Percentiles rank a stretch among this genome's conserved stretches.
phyloP scores from a whole-genome alignment of 331 rosid species.

The Malus hybrid region DNA sequence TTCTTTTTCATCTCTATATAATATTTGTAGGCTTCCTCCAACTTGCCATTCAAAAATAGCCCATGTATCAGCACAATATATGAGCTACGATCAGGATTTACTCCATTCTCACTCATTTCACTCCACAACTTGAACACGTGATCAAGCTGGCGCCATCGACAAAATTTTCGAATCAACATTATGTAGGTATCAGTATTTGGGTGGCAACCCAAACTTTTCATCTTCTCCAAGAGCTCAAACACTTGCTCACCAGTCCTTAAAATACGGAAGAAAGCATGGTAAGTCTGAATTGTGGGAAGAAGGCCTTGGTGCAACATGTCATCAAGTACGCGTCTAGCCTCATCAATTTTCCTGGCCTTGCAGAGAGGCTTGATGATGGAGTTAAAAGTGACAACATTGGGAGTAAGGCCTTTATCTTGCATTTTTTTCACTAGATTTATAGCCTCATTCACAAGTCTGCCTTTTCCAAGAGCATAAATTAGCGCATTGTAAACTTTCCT shows the following conservation, averaged over 20 bases:
- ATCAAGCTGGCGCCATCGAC: conserved; percentile 75
- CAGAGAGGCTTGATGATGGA: conserved; percentile 84
- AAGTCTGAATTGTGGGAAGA: conserved; percentile 68
- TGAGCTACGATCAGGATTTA: conserved; percentile 66
- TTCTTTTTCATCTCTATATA: conserved; percentile 77
- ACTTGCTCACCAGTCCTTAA: conserved; percentile 56
- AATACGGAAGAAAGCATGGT: conserved; percentile 68
- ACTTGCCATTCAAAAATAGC: conserved; percentile 61
- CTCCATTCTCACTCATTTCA: conserved; percentile 56
- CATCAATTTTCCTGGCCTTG: conserved; percentile 44
- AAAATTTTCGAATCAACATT: conserved; percentile 84
- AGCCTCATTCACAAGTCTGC: conserved; percentile 54
- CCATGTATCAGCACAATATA: conserved; percentile 85
- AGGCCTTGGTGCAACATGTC: conserved; percentile 44
- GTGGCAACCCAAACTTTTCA: conserved; percentile 55
- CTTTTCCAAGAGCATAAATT: conserved; percentile 65
- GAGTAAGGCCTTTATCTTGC: conserved; percentile 51
- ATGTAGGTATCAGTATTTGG: conserved; percentile 69
- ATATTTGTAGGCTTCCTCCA: conserved; percentile 71
- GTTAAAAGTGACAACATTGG: conserved; percentile 68
- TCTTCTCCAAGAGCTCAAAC: conserved; percentile 49
- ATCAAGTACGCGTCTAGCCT: conserved; percentile 46
- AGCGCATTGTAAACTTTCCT: conserved; percentile 78
- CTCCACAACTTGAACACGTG: conserved; percentile 63
- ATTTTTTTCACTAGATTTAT: conserved; percentile 43